A percentile compares a stretch with the other conserved stretches of the same genome.
These are phyloP conservation scores for Phalaenopsis hybrid DNA, from an alignment of 116 monocot genomes.

Conservation along the genomic window DNA sequence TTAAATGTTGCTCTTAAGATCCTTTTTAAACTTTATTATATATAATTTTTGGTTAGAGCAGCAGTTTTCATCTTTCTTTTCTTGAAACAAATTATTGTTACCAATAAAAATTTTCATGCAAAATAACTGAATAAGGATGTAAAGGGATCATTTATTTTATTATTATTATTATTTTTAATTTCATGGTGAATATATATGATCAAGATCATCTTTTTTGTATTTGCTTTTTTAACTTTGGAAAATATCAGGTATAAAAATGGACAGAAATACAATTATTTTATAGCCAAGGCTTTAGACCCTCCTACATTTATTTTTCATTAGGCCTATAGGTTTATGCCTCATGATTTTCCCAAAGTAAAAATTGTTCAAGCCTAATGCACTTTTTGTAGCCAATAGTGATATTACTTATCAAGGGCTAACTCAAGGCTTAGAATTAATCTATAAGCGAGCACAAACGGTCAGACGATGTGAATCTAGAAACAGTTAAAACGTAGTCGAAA, in stretches of 20 bases:
- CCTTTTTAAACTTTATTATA: not conserved
- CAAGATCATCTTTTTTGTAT: not conserved
- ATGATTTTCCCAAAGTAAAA: slow-evolving; percentile 33
- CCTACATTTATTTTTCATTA: slow-evolving; percentile 45
- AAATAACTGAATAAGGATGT: not conserved
- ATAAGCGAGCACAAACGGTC: too few species aligned
- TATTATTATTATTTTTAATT: not conserved
- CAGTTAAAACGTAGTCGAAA: too few species aligned
- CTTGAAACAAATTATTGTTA: not conserved
- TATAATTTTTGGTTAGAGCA: not conserved
- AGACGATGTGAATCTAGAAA: too few species aligned
- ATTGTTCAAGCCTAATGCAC: not conserved
- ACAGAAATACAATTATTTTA: slow-evolving; percentile 39
- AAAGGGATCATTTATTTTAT: not conserved
- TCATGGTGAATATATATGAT: not conserved
- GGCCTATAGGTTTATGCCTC: slow-evolving; percentile 64
- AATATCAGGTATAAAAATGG: slow-evolving; percentile 60
- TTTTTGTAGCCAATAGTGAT: slow-evolving; percentile 12
- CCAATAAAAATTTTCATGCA: not conserved
- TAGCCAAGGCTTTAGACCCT: slow-evolving; percentile 63
- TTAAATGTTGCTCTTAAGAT: not conserved
- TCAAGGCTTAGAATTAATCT: not conserved
- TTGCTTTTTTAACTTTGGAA: not conserved
- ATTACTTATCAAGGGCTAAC: slow-evolving; percentile 3
- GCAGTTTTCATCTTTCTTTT: not conserved